phyloP scores from a whole-genome alignment of 345 rosid species.

The Boechera divaricarpa region DNA sequence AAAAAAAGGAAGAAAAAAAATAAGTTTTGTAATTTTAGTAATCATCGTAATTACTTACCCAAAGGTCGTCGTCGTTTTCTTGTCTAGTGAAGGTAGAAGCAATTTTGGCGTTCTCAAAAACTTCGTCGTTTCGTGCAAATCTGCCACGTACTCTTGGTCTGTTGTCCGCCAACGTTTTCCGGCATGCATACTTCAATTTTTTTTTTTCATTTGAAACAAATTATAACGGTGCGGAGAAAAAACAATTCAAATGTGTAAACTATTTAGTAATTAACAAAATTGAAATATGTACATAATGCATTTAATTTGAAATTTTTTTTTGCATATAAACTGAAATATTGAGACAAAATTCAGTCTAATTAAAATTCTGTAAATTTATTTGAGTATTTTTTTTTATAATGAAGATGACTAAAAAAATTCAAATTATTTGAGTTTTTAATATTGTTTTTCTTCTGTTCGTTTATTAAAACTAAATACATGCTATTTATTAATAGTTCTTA shows the following conservation, averaged over 20 bases:
- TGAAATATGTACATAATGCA: neutral
- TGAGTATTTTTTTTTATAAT: too few relatives aligned
- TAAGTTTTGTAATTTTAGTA: constrained; percentile 16
- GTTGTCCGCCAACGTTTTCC: constrained; percentile 97
- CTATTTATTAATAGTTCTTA: neutral
- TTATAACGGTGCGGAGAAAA: neutral
- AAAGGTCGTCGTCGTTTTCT: constrained; percentile 70
- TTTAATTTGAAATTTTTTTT: neutral
- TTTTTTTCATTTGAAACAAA: constrained; percentile 6
- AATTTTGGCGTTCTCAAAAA: constrained; percentile 57
- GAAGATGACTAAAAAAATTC: too few relatives aligned
- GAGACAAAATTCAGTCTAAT: too few relatives aligned
- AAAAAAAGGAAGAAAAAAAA: neutral
- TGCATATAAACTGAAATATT: too few relatives aligned
- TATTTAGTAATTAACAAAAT: neutral
- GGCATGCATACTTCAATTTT: constrained; percentile 78
- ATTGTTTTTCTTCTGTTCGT: too few relatives aligned
- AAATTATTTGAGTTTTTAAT: too few relatives aligned
- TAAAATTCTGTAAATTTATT: too few relatives aligned
- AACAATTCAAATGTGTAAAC: neutral
- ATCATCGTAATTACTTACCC: constrained; percentile 54
- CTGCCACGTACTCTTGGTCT: constrained; percentile 99
- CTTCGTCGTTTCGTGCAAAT: constrained; percentile 93
- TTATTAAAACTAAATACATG: too few relatives aligned
- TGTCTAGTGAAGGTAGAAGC: constrained; percentile 60